phyloP scores from a whole-genome alignment of 1,284 basidiomycete species.

The Coniophora puteana region DNA sequence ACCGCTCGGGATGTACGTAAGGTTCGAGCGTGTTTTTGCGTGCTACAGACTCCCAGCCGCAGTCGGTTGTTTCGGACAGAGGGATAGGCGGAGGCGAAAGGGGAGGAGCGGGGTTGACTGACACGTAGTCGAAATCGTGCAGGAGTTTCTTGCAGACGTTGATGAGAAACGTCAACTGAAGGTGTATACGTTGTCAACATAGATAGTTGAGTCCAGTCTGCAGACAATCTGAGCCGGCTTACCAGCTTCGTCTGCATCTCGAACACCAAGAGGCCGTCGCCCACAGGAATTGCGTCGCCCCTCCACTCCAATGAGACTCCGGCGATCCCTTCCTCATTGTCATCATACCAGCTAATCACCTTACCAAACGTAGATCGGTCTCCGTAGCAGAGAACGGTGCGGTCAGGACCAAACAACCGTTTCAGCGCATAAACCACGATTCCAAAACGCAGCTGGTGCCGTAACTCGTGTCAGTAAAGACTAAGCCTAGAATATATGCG shows the following conservation, averaged over 20 bases:
- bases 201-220: not conserved
- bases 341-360: conserved; percentile 1
- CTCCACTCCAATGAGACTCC: not conserved
- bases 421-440: not conserved
- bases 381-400: conserved; percentile 2
- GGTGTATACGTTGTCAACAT: too few relatives aligned
- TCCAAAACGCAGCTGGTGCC: not conserved
- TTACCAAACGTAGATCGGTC: conserved; percentile 4
- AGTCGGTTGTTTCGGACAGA: not conserved
- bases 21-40: not conserved
- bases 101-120: not conserved
- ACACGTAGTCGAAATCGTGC: not conserved
- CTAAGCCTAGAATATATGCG: not conserved
- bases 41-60: conserved; percentile 1
- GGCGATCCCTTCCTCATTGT: not conserved
- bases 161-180: conserved; percentile 1
- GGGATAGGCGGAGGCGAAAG: not conserved
- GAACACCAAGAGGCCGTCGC: not conserved
- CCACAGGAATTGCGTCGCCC: not conserved
- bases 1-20: not conserved
- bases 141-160: not conserved
- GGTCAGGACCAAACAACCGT: not conserved
- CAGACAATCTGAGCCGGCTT: not conserved
- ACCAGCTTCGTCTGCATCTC: conserved; percentile 5
- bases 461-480: not conserved